Base-by-base conservation (phyloP, 1,284 basidiomycete species). In the Austropuccinia psidii region DNA sequence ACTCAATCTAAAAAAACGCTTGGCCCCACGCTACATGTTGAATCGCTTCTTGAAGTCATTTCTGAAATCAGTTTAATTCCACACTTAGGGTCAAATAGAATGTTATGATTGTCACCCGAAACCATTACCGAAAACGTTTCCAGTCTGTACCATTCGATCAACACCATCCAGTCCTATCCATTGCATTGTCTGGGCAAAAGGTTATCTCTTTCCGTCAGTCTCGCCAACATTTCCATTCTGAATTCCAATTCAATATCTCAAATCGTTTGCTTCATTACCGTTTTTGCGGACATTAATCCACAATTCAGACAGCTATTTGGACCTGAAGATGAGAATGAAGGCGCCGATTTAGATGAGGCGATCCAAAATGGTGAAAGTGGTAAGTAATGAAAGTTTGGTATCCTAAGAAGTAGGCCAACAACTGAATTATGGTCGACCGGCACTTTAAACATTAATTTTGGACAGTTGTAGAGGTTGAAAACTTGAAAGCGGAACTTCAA, bases 161-260 rank as follows among this genome's bases (percentile, higher is more conserved):
- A 98, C 96, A 0, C 96, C 96, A 0, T 93, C 90, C 69, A 93
- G 95, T 76, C 93, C 96, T 0, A 96, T 98, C 61, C 96, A 99
- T 80, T 98, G 94, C 80, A 98, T 98, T 73, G 95, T 98, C 0
- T 99, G 96, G 96, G 93, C 92, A 37, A 99, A 98, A 81, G 94
- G 88, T 77, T 98, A 98, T 83, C 87, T 98, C n/a, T 87, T 98
- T 77, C 88, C 89, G 93, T 93, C 77, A 80, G 89, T 82, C n/a
- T 21, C 13, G 49, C 17, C 0, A 37, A n/a, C 29, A 74, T 37
- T 37, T 37, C 43, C 3, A 33, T 37, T 54, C 24, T 6, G 33
- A 21, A 29, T 43, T 17, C 9, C 21, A 45, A 6, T 54, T 43
- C 17, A 52, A 17, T 19, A 21, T 50, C 24, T 52, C 3, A 33